Base-by-base conservation (phyloP, 2,329 filamentous ascomycete genomes). In the Corinectria fuckeliana region DNA sequence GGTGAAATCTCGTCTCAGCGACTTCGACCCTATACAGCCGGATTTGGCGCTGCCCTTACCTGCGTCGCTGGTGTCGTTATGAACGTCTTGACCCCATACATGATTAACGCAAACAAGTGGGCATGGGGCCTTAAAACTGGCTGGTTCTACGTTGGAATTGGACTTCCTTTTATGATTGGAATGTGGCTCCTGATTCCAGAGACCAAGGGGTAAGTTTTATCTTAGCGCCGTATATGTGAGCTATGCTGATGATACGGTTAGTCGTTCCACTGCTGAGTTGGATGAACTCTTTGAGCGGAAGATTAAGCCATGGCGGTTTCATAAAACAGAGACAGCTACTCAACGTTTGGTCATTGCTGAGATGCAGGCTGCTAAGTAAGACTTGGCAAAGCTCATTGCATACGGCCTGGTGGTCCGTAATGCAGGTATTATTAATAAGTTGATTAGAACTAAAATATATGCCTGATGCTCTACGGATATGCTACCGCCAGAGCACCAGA, bases 1-100 rank as follows among this genome's bases (percentile, higher is more conserved):
- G 72, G 68, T 30, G 77, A 78, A 55, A 75, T 77, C 8, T 76
- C 76, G 0, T 73, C 76, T 0, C 72, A 74, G 13, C 69, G 74
- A 4, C 64, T 77, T 3, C 71, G 74, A 0, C 68, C 71, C 0
- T 72, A 71, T 16, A 76, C 74, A 0, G 69, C 74, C 4, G 72
- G 72, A 2, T 65, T 74, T 26, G 69, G 68, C 14, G 70, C 72
- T 0, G 71, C 74, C 0, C 3, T 69, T 61, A 23, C 67, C 56
- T 13, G 68, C 61, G 16, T 70, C 58, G n/a, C 67, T 50, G 57
- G 51, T 14, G 63, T 75, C 10, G 52, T 70, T 4, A 70, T 69
- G 50, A 69, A 61, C 3, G 55, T 72, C 3, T 58, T 73, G 4
- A 70, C 66, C 13, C 74, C 73, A 0, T 75, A 72, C 50, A 75